Percentiles rank a stretch among this genome's conserved stretches.
These are phyloP conservation scores for Russula sp. DNA, from an alignment of 768 basidiomycete genomes.

Conservation along the genomic window DNA sequence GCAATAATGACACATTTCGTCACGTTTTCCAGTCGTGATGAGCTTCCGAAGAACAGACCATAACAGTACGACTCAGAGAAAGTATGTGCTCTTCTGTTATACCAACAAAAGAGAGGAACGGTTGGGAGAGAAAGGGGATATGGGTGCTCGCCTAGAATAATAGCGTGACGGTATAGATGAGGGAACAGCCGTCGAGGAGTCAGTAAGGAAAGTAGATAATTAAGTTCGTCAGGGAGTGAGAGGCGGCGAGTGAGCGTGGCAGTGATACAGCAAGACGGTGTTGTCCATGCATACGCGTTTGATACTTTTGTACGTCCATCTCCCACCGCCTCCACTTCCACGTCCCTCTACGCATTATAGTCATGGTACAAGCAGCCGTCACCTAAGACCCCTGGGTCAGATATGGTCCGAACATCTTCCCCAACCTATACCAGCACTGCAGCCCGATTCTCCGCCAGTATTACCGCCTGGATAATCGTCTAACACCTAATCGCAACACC, in stretches of 20 bases:
- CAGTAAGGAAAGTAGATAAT: constrained; percentile 24
- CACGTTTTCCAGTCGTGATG: neutral
- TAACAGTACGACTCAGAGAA: neutral
- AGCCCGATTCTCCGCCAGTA: constrained; percentile 20
- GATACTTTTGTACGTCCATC: constrained; percentile 21
- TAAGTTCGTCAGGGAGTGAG: constrained; percentile 18
- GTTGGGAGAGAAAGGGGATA: neutral
- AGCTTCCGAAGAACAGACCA: neutral
- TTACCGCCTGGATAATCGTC: constrained; percentile 22
- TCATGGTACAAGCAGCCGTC: constrained; percentile 20
- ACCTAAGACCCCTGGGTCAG: constrained; percentile 9
- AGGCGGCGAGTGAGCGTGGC: constrained; percentile 1
- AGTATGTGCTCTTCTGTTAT: neutral
- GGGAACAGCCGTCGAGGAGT: constrained; percentile 14
- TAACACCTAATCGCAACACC: constrained; percentile 23
- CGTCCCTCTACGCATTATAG: constrained; percentile 21
- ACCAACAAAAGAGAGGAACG: neutral
- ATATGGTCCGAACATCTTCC: constrained; percentile 16
- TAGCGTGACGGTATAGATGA: constrained; percentile 18
- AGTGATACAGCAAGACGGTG: constrained; percentile 19
- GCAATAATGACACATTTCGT: neutral
- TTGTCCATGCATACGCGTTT: constrained; percentile 20
- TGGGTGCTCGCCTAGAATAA: neutral
- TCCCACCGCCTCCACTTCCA: constrained; percentile 15
- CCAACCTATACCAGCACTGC: constrained; percentile 15